These are phyloP conservation scores for Fusarium nisikadoi DNA, from an alignment of 2,329 filamentous ascomycete genomes.

Conservation along the genomic window DNA sequence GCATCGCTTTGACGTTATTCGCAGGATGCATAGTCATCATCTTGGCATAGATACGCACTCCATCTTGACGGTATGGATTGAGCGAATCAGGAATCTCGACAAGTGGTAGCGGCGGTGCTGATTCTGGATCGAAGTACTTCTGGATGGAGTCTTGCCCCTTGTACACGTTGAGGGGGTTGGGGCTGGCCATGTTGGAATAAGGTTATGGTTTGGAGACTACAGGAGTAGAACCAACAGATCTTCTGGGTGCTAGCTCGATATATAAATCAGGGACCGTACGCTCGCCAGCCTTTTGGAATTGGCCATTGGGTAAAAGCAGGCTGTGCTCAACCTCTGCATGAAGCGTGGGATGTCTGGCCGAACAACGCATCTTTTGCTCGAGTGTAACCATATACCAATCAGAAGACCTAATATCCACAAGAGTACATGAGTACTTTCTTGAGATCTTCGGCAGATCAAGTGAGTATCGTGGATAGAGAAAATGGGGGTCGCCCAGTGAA, in stretches of 20 bases:
- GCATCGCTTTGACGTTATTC: slow-evolving; percentile 73
- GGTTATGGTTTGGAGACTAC: background rate
- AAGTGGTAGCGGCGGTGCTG: slow-evolving; percentile 66
- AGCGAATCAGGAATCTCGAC: slow-evolving; percentile 68
- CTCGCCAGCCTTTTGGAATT: background rate
- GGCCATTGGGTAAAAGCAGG: background rate
- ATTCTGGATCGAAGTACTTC: slow-evolving; percentile 69
- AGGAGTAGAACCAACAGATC: background rate
- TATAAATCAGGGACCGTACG: background rate
- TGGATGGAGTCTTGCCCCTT: slow-evolving; percentile 65
- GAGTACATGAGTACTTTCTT: background rate
- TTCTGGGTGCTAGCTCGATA: background rate
- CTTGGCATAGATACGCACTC: slow-evolving; percentile 72
- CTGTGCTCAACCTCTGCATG: slow-evolving; percentile 6
- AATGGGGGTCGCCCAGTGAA: background rate
- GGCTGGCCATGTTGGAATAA: slow-evolving; percentile 34
- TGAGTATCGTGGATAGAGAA: background rate
- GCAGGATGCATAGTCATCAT: slow-evolving; percentile 73
- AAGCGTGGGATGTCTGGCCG: slow-evolving; percentile 6
- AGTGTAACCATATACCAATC: background rate
- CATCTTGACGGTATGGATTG: slow-evolving; percentile 67
- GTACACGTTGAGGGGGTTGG: slow-evolving; percentile 63
- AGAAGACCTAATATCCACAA: background rate
- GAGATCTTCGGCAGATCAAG: slow-evolving; percentile 4
- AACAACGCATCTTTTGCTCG: background rate